Base-by-base conservation (phyloP, 768 basidiomycete genomes). In the Termitomyces sp. region DNA sequence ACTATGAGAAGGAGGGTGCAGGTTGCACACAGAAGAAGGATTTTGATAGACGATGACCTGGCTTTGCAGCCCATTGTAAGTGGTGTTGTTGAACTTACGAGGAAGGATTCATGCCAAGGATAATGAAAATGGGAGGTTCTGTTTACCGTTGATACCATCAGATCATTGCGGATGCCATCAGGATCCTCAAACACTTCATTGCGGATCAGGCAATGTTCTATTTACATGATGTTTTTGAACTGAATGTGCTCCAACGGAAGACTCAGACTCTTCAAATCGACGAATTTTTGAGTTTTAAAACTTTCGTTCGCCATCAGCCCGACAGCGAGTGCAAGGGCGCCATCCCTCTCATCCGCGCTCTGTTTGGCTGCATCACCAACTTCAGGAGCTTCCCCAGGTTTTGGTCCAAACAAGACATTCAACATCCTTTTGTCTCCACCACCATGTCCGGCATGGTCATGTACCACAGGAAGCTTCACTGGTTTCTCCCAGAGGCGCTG, bases 221-320 rank as follows among this genome's bases (percentile, higher is more conserved):
- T 39, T 39, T 39, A 16, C 12, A 12, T 36, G n/a, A n/a, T n/a
- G n/a, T n/a, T n/a, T n/a, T n/a, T 36, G 4, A 13, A 55, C n/a
- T 49, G 24, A 20, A 57, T 45, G 20, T 29, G 34, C 61, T 65
- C 67, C 58, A 71, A 61, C 1, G 70, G 69, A 13, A 69, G 60
- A 45, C 65, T 63, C 56, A 76, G 59, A 52, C 64, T 66, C 47
- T 70, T 68, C 13, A 79, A 61, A 41, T 75, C 66, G 12, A 76
- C 67, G 62, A 79, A 74, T 60, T 77, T 68, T 12, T 73, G 76
- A 4, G 73, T 77, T 64, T 70, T 74, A 68, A 81, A 79, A 54
- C 75, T 78, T 67, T 80, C 76, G 60, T 81, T 81, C 12, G 81
- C 79, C 42, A 78, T 64, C 18, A 81, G 60, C 0, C 80, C 78